Base-by-base conservation (phyloP, 1,284 basidiomycete species). In the Irpex rosettiformis region DNA sequence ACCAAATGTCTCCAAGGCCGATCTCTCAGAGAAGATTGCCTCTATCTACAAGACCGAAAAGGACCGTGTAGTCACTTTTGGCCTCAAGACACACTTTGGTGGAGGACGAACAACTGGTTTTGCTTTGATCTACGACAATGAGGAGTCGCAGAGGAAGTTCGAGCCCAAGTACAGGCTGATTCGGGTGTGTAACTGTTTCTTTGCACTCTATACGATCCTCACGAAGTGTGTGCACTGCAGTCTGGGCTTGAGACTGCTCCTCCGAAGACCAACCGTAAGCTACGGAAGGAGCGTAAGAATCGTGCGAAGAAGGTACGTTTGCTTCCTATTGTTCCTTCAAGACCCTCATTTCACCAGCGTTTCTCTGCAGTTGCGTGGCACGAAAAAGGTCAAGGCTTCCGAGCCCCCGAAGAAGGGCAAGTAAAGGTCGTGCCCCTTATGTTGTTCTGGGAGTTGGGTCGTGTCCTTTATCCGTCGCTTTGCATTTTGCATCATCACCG, bases 271-370 rank as follows among this genome's bases (percentile, higher is more conserved):
- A 95, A 93, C 68, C 92, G 97, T 72, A 99, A 99, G 79, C 88
- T 99, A 77, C 90, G 97, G 78, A 98, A 99, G 84, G 97, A 99
- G 85, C 88, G 97, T 72, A 99, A 99, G 88, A 99, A 99, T 83
- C 89, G 97, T 75, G 85, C 91, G 65, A 98, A 98, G 90, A 97
- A 97, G 89, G 94, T 93, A 59, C 18, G 77, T 25, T 55, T 47
- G 10, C 58, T 42, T 21, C 37, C 53, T 59, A 18, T 40, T 54
- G 16, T 54, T 28, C 16, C 28, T 16, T 33, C 13, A n/a, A 13
- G 52, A n/a, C n/a, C 25, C 24, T 11, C n/a, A 29, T 16, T 51
- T 52, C 3, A 58, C 37, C 25, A 16, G 33, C 25, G 3, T 10
- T 40, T 11, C 40, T 49, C 48, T 63, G 21, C 63, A 94, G 93